These are phyloP conservation scores for Phaseolus coccineus DNA, from an alignment of 331 rosid genomes.

Conservation along the genomic window DNA sequence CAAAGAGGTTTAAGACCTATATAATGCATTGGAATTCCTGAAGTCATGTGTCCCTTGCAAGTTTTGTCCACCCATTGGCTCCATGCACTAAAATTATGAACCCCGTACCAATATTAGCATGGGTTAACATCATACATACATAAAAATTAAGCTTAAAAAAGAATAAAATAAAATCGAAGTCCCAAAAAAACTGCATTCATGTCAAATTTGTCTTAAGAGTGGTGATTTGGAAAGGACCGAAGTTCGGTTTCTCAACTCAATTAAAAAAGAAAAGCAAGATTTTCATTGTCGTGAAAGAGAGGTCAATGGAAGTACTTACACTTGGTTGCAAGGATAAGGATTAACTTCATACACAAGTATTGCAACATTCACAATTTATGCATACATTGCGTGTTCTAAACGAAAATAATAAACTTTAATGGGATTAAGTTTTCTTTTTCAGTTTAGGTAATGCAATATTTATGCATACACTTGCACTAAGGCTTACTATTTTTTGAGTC, in stretches of 20 bases:
- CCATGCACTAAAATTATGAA: slow-evolving; percentile 65
- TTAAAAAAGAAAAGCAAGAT: neutral
- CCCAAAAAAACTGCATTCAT: neutral
- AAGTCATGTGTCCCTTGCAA: slow-evolving; percentile 67
- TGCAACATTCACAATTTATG: no score
- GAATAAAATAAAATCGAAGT: neutral
- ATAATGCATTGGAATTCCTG: slow-evolving; percentile 58
- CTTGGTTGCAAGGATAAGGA: slow-evolving; percentile 8
- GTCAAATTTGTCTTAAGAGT: neutral
- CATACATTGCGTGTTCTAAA: no score
- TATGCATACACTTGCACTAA: no score
- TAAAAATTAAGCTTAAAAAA: neutral
- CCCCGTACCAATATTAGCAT: slow-evolving; percentile 55
- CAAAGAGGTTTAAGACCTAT: no score
- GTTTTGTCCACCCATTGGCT: slow-evolving; percentile 63
- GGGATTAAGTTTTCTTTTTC: no score
- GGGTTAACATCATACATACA: slow-evolving; percentile 20
- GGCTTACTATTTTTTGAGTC: no score
- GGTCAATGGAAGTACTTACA: neutral
- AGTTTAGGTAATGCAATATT: no score
- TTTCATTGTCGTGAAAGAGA: neutral
- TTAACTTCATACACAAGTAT: no score
- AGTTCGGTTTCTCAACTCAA: neutral
- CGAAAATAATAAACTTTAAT: no score
- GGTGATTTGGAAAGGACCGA: neutral